Percentiles rank a stretch among this genome's conserved stretches.
phyloP scores from a whole-genome alignment of 129 eudicot genomes.

The Escallonia herrerae region DNA sequence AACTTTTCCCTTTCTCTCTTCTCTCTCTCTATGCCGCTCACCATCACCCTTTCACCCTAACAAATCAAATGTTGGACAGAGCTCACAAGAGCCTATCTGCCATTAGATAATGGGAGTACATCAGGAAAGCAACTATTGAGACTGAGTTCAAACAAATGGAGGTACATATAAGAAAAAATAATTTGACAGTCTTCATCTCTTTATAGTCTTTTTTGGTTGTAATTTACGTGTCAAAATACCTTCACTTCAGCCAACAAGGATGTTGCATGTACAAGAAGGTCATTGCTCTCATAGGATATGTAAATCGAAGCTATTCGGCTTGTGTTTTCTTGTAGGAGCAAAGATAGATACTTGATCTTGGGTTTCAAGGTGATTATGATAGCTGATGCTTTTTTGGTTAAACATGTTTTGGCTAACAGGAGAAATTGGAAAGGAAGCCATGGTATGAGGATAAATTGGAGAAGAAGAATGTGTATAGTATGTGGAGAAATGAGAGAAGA shows the following conservation, averaged over 20 bases:
- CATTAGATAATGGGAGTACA: conserved; percentile 77
- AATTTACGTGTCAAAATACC: too few species aligned
- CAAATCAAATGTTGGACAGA: conserved; percentile 28
- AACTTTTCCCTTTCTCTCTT: too few species aligned
- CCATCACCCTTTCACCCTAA: background rate
- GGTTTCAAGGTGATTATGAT: background rate
- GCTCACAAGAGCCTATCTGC: conserved; percentile 67
- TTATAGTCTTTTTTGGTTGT: background rate
- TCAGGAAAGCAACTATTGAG: conserved; percentile 69
- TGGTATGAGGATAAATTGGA: conserved; percentile 62
- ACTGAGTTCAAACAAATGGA: conserved; percentile 70
- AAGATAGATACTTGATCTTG: too few species aligned
- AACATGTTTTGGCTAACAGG: conserved; percentile 30
- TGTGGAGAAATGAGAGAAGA: conserved; percentile 68
- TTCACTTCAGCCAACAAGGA: too few species aligned
- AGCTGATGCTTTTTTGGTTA: conserved; percentile 7
- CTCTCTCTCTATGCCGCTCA: too few species aligned
- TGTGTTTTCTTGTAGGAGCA: background rate
- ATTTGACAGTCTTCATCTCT: background rate
- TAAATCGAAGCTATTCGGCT: background rate
- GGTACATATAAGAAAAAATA: conserved; percentile 26
- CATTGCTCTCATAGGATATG: too few species aligned
- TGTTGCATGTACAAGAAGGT: too few species aligned
- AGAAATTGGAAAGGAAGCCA: conserved; percentile 68
- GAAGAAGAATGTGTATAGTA: conserved; percentile 52